Conservation (phyloP, 495 filamentous ascomycete species). For the Penicillium angulare region DNA sequence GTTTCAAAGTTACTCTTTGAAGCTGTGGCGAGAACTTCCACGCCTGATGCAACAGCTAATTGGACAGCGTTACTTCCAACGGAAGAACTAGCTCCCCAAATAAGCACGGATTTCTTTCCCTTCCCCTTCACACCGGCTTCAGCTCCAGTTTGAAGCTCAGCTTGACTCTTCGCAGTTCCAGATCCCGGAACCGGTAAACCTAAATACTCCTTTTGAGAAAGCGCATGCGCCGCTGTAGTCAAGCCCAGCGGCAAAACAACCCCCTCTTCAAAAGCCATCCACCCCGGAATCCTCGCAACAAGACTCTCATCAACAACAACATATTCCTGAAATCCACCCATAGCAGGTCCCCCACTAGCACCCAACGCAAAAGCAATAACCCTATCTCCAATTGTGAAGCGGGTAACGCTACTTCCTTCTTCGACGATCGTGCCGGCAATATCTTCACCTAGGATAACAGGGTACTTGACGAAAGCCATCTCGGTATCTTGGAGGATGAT, state of each 20-base stretch:
- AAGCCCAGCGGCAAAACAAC: slow-evolving; percentile 53
- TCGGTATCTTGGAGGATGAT: slow-evolving; percentile 4
- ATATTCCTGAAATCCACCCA: slow-evolving; percentile 51
- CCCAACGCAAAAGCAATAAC: slow-evolving; percentile 19
- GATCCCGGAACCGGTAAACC: slow-evolving; percentile 30
- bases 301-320: slow-evolving; percentile 31
- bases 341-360: slow-evolving; percentile 11
- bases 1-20: slow-evolving; percentile 50
- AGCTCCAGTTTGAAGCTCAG: too few species aligned
- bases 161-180: too few species aligned
- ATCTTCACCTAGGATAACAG: slow-evolving; percentile 53
- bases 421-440: slow-evolving; percentile 51
- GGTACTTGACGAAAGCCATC: slow-evolving; percentile 34
- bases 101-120: slow-evolving; percentile 41
- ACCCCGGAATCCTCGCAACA: slow-evolving; percentile 45
- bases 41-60: slow-evolving; percentile 51
- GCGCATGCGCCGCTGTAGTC: slow-evolving; percentile 50
- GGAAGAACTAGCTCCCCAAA: slow-evolving; percentile 60
- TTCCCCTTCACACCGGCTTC: neutral
- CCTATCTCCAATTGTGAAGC: slow-evolving; percentile 42
- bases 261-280: slow-evolving; percentile 45
- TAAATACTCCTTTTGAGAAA: slow-evolving; percentile 47
- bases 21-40: slow-evolving; percentile 53
- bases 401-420: slow-evolving; percentile 39
- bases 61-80: slow-evolving; percentile 60